Evolutionary conservation across 352 stramenopile genomes (phyloP), one percentile per base, ranked within the genome.

Genomic region (Pythium sp.): DNA sequence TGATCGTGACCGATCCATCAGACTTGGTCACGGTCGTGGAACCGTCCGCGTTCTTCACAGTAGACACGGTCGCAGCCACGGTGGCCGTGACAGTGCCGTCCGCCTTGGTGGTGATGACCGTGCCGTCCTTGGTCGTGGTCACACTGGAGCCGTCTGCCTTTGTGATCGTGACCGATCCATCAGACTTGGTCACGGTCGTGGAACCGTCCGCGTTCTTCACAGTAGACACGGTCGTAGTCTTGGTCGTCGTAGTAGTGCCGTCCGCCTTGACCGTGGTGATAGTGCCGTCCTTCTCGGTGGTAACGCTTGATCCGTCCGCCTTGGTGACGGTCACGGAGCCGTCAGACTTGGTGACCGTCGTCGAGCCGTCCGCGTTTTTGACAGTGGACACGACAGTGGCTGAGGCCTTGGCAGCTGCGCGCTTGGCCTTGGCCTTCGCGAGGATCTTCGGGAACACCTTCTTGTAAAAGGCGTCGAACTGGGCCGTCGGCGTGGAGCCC

Each of bases 361-460:
- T 77, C 5, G 57, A 61, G 14, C 65, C 65, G 24, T 73, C 73
- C 12, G 75, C 46, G 30, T 60, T 66, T n/a, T 65, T 68, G 1
- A 28, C 51, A 0, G 75, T 72, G 20, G 64, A 71, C 9, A 70
- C 75, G 26, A 30, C 47, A 2, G 74, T 70, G 1, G 49, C 58
- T 1, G 51, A 38, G 2, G 62, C 56, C 30, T 70, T 69, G 12
- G 58, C 41, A 11, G 46, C 56, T 28, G 68, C 56, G 24, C 64
- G 68, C 64, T 67, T 26, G 12, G 58, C 49, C 32, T 70, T 60
- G 2, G 54, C 71, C 69, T 83, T 86, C 14, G 68, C 71, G 22
- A 84, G 36, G 64, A 92, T 87, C 38, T 73, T 77, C 5, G 80
- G 84, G 68, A 89, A 92, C 22, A 85, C 70, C 20, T 84, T 88